Evolutionary conservation across 2,329 filamentous ascomycete species (phyloP), one percentile per base, ranked within the genome.

Genomic region (Alternaria longipes): DNA sequence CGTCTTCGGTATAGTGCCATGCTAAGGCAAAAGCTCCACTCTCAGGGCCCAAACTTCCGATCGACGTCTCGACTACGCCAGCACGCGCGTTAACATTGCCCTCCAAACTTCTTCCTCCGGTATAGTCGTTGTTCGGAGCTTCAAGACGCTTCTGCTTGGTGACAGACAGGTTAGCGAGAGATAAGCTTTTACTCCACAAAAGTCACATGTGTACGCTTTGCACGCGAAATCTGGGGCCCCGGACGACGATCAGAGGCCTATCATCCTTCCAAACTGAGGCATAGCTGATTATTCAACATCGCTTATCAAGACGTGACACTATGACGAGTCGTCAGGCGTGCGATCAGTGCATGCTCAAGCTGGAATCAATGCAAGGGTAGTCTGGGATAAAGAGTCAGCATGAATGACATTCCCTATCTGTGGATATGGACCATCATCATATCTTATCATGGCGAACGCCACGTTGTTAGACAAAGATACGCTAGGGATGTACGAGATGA

Each of bases 171-270:
- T 47, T 26, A 32, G 44, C 26, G 18, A 47, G 32, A 47, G 44
- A 47, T 47, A 49, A 49, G 28, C 45, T 16, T 49, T 49, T 5
- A 8, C 18, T 34, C 8, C 18, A 49, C 28, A 12, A 34, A 34
- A 22, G 11, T n/a, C 45, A 49, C 32, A 28, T 49, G 45, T 28
- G 18, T 32, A 32, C 45, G 45, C 28, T 49, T 32, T 34, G 32
- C 28, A 49, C 45, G 45, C 45, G n/a, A 34, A 49, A 34, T 20
- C 45, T 49, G 45, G 45, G 45, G 45, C 45, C 45, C 28, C 45
- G 22, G 22, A 24, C 22, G 22, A 49, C 28, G 18, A 49, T 28
- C 45, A 49, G 28, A 49, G 45, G 45, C 18, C 45, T 49, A 34
- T 49, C 28, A 34, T 22, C 28, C 28, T 34, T 34, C 45, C 45